A percentile compares a stretch with the other conserved stretches of the same genome.
Evolutionary conservation across 2,329 filamentous ascomycete genomes (phyloP).

Genomic region (Rutstroemia sp.): DNA sequence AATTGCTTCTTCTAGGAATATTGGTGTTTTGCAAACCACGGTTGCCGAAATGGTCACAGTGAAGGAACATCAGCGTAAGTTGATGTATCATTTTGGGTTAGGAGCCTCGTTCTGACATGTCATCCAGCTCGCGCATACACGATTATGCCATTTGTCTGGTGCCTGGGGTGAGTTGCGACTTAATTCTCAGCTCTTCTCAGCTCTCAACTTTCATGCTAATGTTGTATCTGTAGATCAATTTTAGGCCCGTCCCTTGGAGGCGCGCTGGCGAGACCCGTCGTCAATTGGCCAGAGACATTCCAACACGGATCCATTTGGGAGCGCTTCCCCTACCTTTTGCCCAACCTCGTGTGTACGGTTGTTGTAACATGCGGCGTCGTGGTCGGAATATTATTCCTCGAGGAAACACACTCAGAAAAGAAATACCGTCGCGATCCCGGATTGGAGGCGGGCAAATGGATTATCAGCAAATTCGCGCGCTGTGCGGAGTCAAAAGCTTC

Average conservation of each 20-base stretch:
- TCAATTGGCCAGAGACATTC: conserved; percentile 72
- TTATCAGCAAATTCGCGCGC: conserved; percentile 39
- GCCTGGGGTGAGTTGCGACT: conserved; percentile 61
- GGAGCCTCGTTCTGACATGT: conserved; percentile 29
- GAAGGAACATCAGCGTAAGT: conserved; percentile 83
- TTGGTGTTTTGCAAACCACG: conserved; percentile 90
- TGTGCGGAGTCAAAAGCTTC: conserved; percentile 27
- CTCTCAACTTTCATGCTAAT: background rate
- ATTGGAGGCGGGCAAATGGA: conserved; percentile 65
- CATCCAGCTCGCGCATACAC: conserved; percentile 77
- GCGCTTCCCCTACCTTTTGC: conserved; percentile 79
- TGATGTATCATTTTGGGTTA: conserved; percentile 20
- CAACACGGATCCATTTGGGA: conserved; percentile 71
- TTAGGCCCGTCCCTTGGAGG: conserved; percentile 89
- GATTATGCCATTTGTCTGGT: conserved; percentile 98
- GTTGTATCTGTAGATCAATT: conserved; percentile 57
- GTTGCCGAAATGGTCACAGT: conserved; percentile 89
- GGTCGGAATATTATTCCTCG: conserved; percentile 77
- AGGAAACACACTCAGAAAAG: conserved; percentile 86
- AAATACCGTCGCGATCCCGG: conserved; percentile 71
- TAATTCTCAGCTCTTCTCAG: conserved; percentile 5
- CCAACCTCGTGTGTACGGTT: conserved; percentile 82
- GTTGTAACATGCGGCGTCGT: conserved; percentile 69
- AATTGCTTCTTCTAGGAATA: conserved; percentile 54
- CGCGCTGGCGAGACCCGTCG: conserved; percentile 77